Evolutionary conservation across 352 stramenopile species (phyloP).

Genomic region (Phytopythium vexans): DNA sequence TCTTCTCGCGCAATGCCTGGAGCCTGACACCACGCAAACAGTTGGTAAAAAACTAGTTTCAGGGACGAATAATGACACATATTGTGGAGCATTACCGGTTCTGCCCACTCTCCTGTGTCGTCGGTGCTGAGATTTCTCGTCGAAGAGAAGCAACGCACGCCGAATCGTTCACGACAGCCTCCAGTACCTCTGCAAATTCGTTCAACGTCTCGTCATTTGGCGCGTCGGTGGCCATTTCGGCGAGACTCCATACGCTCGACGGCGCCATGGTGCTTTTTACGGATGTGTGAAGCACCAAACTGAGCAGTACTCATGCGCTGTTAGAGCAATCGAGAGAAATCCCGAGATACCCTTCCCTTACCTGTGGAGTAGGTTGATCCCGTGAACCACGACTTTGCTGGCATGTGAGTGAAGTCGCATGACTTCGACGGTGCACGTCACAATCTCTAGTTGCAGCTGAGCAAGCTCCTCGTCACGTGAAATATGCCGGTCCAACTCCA

Average conservation of each 20-base stretch:
- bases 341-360: background rate
- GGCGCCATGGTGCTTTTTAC: background rate
- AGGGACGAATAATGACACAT: too few species aligned
- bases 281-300: background rate
- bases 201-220: background rate
- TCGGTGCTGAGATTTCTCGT: too few species aligned
- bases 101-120: background rate
- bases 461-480: conserved; percentile 2
- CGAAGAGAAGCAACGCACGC: background rate
- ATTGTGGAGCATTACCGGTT: background rate
- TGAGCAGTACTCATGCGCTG: background rate
- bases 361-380: too few species aligned
- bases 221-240: background rate
- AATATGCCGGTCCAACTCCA: conserved; percentile 30
- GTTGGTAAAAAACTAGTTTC: too few species aligned
- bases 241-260: conserved; percentile 1
- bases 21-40: too few species aligned
- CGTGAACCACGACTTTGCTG: too few species aligned
- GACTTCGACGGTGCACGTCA: too few species aligned
- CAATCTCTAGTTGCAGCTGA: background rate
- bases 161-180: background rate
- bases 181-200: background rate
- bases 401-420: too few species aligned
- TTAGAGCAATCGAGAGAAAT: background rate
- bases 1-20: too few species aligned